These are phyloP conservation scores for Talinum fruticosum DNA, from an alignment of 148 eudicot species.

Conservation along the genomic window DNA sequence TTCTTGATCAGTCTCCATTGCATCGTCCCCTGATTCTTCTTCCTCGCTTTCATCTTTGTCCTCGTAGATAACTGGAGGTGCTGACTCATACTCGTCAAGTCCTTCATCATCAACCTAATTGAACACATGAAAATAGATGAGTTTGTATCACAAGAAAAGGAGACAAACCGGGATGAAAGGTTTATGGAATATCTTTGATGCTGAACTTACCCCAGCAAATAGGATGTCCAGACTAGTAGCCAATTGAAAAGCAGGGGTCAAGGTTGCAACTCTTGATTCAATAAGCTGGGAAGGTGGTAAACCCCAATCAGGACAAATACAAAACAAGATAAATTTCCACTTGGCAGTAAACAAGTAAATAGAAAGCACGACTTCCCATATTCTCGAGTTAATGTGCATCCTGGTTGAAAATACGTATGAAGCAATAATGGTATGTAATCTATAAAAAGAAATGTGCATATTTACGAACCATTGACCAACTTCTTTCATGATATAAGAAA, in stretches of 20 bases:
- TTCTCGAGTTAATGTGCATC: not conserved
- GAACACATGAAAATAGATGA: not conserved
- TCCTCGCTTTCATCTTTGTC: slow-evolving; percentile 71
- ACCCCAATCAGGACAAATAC: not conserved
- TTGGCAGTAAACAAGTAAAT: not conserved
- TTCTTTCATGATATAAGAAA: not conserved
- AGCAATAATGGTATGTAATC: not conserved
- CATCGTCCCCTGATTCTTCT: slow-evolving; percentile 58
- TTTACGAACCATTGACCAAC: not conserved
- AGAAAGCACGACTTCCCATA: not conserved
- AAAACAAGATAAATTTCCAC: not conserved
- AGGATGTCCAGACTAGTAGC: slow-evolving; percentile 68
- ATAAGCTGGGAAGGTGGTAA: slow-evolving; percentile 54
- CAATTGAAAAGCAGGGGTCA: slow-evolving; percentile 51
- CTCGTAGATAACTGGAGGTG: slow-evolving; percentile 56
- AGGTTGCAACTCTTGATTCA: slow-evolving; percentile 79
- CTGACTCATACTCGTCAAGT: slow-evolving; percentile 41
- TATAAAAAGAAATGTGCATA: not conserved
- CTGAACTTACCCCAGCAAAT: slow-evolving; percentile 59
- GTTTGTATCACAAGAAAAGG: not conserved
- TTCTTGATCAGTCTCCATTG: slow-evolving; percentile 79
- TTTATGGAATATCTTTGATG: not conserved
- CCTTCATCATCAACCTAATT: slow-evolving; percentile 58
- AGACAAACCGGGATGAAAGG: not conserved
- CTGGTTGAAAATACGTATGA: not conserved